Evolutionary conservation across 495 filamentous ascomycete genomes (phyloP).

Genomic region (Neurospora sp.): DNA sequence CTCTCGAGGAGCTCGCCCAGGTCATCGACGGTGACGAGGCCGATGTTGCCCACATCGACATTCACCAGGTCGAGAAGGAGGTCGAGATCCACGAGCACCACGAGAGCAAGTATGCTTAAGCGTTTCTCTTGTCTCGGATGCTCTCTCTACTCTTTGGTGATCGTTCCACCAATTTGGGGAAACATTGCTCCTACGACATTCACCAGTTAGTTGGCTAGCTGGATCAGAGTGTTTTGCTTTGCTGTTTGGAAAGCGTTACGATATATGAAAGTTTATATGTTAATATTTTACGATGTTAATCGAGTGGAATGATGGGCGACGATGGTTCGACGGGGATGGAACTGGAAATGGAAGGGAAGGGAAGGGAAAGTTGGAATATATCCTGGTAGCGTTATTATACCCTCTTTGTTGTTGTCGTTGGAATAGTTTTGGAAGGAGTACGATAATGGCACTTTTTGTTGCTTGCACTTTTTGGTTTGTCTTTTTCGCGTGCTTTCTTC

Average conservation of each 20-base stretch:
- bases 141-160: neutral
- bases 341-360: no score
- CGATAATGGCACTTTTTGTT: neutral
- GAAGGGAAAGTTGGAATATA: neutral
- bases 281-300: neutral
- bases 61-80: constrained; percentile 32
- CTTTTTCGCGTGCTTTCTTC: neutral
- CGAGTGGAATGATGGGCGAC: neutral
- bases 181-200: neutral
- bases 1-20: constrained; percentile 55
- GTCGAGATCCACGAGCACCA: constrained; percentile 14
- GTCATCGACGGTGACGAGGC: constrained; percentile 51
- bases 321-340: neutral
- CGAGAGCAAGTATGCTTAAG: constrained; percentile 16
- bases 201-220: neutral
- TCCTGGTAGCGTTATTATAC: neutral
- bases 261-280: neutral
- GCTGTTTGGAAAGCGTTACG: neutral
- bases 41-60: constrained; percentile 31
- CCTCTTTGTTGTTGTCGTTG: neutral
- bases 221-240: neutral
- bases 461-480: neutral
- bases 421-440: neutral
- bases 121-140: neutral
- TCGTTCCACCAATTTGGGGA: no score